Conservation (phyloP, 768 basidiomycete genomes). For the Lentinula sp. region DNA sequence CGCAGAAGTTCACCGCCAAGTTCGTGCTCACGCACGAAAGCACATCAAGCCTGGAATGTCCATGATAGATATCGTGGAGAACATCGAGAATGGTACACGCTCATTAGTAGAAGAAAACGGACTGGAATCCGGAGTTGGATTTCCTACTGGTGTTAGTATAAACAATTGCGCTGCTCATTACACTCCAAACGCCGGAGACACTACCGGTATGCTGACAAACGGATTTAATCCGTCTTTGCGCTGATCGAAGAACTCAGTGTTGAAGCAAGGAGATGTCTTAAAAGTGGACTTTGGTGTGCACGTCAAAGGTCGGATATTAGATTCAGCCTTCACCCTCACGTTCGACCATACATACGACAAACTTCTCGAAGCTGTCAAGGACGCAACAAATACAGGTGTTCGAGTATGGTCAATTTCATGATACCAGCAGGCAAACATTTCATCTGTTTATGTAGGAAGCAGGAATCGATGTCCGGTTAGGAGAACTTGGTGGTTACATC, state of each 20-base stretch:
- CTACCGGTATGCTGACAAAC: conserved; percentile 45
- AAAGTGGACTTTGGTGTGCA: conserved; percentile 99
- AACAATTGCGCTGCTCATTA: conserved; percentile 98
- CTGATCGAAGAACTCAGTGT: conserved; percentile 39
- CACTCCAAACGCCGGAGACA: conserved; percentile 92
- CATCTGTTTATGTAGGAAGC: conserved; percentile 60
- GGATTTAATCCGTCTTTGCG: conserved; percentile 3
- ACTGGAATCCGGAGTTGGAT: conserved; percentile 82
- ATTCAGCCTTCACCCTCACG: conserved; percentile 92
- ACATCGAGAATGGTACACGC: conserved; percentile 88
- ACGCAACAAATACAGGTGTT: conserved; percentile 90
- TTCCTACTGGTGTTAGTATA: conserved; percentile 90
- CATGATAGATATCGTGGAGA: conserved; percentile 90
- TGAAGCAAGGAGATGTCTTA: conserved; percentile 79
- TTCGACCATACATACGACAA: conserved; percentile 90
- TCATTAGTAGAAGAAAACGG: conserved; percentile 91
- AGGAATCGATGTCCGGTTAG: conserved; percentile 91
- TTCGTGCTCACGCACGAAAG: conserved; percentile 75
- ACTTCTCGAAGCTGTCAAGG: conserved; percentile 85
- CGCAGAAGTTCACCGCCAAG: conserved; percentile 94
- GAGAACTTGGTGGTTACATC: conserved; percentile 85
- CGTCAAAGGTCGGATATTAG: conserved; percentile 89
- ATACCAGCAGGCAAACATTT: neutral
- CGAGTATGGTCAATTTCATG: conserved; percentile 38
- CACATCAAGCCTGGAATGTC: conserved; percentile 88